Base-by-base conservation (phyloP, 805 yeast genomes). In the Myxozyma melibiosi region DNA sequence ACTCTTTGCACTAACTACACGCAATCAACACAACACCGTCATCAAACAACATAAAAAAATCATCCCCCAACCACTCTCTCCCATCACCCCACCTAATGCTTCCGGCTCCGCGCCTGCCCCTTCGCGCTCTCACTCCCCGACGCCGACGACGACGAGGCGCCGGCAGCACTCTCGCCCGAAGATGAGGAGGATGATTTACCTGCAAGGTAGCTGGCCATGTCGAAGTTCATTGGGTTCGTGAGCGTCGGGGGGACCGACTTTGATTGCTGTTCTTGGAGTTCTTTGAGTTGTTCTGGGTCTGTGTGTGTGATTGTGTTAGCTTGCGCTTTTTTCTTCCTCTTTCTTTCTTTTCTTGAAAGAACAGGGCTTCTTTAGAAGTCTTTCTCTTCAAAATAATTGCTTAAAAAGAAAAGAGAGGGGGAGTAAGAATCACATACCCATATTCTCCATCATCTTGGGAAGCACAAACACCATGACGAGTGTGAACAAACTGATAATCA, bases 261-360 rank as follows among this genome's bases (percentile, higher is more conserved):
- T 55, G 52, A 61, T 57, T 51, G 68, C 38, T 52, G 59, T 58
- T 51, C 67, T 64, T 68, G 73, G 62, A 65, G 49, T 66, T 65
- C 74, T 58, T 66, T 66, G 35, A 73, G 52, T 9, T 68, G 59
- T 51, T 68, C 77, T 4, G 73, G 74, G 48, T 73, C 63, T 55
- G 33, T 2, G 13, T 4, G 31, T 14, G 16, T 34, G 38, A 16
- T 3, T 11, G 11, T 11, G 28, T 33, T 30, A 14, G 43, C 6
- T 7, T 7, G 20, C 8, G 25, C 35, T 13, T 4, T n/a, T 18
- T 13, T 8, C 34, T 8, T 31, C 20, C n/a, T n/a, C n/a, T n/a
- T n/a, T n/a, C n/a, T n/a, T n/a, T n/a, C n/a, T n/a, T n/a, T n/a
- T n/a, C n/a, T n/a, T n/a, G n/a, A n/a, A n/a, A n/a, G n/a, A n/a